phyloP scores from a whole-genome alignment of 192 early-diverging fungal species.

The Phlyctochytrium bullatum region DNA sequence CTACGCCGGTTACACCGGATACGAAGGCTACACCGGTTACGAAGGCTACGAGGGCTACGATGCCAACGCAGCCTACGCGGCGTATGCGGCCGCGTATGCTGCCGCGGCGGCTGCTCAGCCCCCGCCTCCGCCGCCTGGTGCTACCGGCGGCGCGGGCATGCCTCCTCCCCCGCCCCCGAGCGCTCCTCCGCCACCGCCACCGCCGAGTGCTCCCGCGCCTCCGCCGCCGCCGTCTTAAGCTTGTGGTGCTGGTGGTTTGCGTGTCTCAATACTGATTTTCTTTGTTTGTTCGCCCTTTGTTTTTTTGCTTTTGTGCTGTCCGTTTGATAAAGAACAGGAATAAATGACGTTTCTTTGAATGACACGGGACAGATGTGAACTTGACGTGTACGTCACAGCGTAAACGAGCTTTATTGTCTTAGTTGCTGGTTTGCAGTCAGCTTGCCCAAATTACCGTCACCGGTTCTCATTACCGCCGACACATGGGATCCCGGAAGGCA shows the following conservation, averaged over 20 bases:
- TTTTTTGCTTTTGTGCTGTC: constrained; percentile 1
- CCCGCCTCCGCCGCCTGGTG: not conserved
- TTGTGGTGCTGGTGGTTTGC: not conserved
- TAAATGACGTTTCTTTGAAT: no score
- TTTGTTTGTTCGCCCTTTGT: not conserved
- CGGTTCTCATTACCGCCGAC: no score
- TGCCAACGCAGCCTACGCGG: not conserved
- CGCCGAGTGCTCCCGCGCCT: constrained; percentile 14
- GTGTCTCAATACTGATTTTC: not conserved
- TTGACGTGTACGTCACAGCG: no score
- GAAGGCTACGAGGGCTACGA: not conserved
- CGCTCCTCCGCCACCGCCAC: constrained; percentile 25
- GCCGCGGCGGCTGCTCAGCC: not conserved
- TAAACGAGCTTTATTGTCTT: no score
- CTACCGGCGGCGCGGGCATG: constrained; percentile 28
- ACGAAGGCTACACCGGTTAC: not conserved
- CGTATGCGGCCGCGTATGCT: not conserved
- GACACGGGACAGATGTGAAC: no score
- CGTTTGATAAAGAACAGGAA: no score
- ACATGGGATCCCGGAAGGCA: no score
- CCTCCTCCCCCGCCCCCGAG: constrained; percentile 22
- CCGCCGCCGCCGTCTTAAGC: constrained; percentile 25
- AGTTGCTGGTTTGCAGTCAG: no score
- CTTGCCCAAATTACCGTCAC: no score
- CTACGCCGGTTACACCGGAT: not conserved